These are phyloP conservation scores for Ceratocystis destructans DNA, from an alignment of 2,329 filamentous ascomycete species.

Conservation along the genomic window DNA sequence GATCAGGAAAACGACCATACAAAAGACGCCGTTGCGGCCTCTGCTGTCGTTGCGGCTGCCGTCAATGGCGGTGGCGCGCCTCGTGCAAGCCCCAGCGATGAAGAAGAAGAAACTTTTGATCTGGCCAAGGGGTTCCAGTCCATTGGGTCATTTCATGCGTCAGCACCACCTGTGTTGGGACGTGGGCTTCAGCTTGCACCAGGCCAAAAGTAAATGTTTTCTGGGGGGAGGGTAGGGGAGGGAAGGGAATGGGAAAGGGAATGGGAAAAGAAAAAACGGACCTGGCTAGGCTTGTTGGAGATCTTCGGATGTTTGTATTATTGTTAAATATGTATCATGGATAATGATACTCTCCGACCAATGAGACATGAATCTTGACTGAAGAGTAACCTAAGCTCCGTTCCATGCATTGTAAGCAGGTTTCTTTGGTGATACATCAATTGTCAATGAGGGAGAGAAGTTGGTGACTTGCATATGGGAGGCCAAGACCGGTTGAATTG, in stretches of 20 bases:
- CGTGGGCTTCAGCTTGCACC: conserved; percentile 26
- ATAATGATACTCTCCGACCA: too few relatives aligned
- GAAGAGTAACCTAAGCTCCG: too few relatives aligned
- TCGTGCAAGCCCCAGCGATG: conserved; percentile 22
- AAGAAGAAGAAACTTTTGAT: conserved; percentile 44
- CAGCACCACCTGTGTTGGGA: conserved; percentile 27
- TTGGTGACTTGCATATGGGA: neutral
- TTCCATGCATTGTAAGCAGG: too few relatives aligned
- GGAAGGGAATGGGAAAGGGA: neutral
- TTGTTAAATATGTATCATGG: too few relatives aligned
- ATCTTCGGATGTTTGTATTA: too few relatives aligned
- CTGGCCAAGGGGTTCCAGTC: conserved; percentile 52
- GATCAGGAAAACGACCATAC: conserved; percentile 25
- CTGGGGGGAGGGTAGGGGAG: neutral
- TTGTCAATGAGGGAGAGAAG: neutral
- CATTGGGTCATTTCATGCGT: conserved; percentile 49
- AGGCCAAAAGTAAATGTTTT: neutral
- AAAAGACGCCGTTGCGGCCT: conserved; percentile 8
- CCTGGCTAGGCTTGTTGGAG: too few relatives aligned
- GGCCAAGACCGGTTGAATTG: neutral
- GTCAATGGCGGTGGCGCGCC: conserved; percentile 16
- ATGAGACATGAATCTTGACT: too few relatives aligned
- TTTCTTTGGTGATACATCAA: too few relatives aligned
- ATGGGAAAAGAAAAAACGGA: neutral
- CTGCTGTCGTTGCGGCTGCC: conserved; percentile 19